Evolutionary conservation across 306 rosid genomes (phyloP), one percentile per base, ranked within the genome.

Genomic region (Canavalia gladiata): DNA sequence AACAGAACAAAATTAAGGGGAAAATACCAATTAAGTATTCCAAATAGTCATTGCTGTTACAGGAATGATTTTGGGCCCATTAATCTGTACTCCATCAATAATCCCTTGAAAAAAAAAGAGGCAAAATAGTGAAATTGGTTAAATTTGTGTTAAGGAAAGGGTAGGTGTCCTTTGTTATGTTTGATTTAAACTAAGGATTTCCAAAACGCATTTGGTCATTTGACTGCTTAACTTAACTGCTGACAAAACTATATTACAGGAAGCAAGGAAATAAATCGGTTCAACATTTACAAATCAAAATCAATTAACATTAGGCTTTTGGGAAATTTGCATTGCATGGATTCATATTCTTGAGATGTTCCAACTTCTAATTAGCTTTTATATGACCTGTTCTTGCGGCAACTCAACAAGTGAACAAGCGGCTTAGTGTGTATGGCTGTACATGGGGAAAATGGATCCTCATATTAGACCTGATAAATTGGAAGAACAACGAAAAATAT

Each of bases 11-110:
- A 11, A 4, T 43, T 43, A 18, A 18, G 1, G 11, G 66, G 57
- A 46, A 47, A 54, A 68, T 43, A 45, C 74, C 63, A 28, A 72
- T n/a, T 18, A 35, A 54, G 63, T 34, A 73, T 73, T 52, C 35
- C 11, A 42, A 52, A 39, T 72, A 28, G 11, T 13, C 39, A 13
- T 13, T 51, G 75, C 6, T 72, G 46, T 37, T 62, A 34, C 29
- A 11, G 9, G 12, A 33, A 35, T 34, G 9, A 64, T 64, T 37
- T 64, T 13, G 12, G 68, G 5, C 35, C 68, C 42, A 11, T 71
- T 7, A 71, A 50, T 18, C 60, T 69, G 29, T 33, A 4, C 12
- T 31, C 34, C 11, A 28, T 33, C 12, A 64, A 11, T 33, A 62
- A 37, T 6, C 47, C 70, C 45, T 13, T 66, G 42, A 25, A 68